Base-by-base conservation (phyloP, 2,329 filamentous ascomycete species). In the Chaetomium strumarium region DNA sequence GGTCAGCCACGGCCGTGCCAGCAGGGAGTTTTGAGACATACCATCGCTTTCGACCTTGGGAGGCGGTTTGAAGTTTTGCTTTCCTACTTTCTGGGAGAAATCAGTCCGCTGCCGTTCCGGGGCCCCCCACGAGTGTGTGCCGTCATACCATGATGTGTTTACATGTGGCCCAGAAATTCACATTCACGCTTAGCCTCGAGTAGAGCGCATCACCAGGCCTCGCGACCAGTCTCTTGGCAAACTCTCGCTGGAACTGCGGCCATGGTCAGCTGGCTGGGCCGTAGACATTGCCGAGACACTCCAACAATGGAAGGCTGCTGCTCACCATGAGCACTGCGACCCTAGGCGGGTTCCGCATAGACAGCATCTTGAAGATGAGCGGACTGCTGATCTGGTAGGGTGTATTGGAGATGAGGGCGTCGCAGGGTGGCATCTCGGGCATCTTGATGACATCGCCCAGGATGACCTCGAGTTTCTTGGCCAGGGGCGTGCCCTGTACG, bases 41-140 rank as follows among this genome's bases (percentile, higher is more conserved):
- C 91, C 81, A 96, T 90, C 91, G 8, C 84, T 89, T 70, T 99
- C 93, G 53, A 99, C 93, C 64, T 90, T 82, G 9, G 93, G 93
- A 1, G 93, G 92, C 0, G 93, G 93, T 57, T 89, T 90, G 79
- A 97, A 99, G 74, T 97, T 97, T 71, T 95, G 93, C 71, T 86
- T 88, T 59, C 91, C 90, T 42, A 97, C 92, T 73, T 96, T 96
- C 85, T 60, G 44, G 2, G 14, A 14, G 5, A 7, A 1, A 31
- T 58, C 38, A 53, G 51, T 9, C 19, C 10, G 3, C 3, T 34
- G n/a, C 5, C 4, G 1, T 5, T 16, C 12, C 20, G 1, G 7
- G 5, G 9, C 3, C 5, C 17, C 8, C 4, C 17, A 5, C 3
- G 9, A 31, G n/a, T n/a, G n/a, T n/a, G n/a, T 12, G n/a, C 12